These are phyloP conservation scores for Avena insularis DNA, from an alignment of 176 grass and related monocot genomes.

Conservation along the genomic window DNA sequence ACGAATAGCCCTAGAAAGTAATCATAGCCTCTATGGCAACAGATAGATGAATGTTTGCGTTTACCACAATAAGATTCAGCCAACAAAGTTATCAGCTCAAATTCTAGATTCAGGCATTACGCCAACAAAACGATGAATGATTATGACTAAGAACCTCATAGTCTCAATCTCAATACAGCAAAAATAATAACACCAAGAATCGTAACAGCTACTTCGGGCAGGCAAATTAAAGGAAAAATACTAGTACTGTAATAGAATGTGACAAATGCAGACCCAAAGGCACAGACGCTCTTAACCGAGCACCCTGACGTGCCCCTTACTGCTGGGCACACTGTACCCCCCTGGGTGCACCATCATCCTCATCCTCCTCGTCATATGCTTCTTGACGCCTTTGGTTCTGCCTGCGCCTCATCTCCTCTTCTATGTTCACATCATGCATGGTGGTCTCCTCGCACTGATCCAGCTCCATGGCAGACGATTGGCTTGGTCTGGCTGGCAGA, in stretches of 20 bases:
- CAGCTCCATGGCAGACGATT: conserved; percentile 64
- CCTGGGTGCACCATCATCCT: conserved; percentile 63
- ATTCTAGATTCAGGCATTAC: not conserved
- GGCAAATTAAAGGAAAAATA: conserved; percentile 1
- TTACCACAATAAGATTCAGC: not conserved
- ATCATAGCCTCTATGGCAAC: not conserved
- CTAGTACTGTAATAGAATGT: not conserved
- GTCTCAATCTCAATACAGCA: not conserved
- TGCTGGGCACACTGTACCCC: conserved; percentile 97
- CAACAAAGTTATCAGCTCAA: not conserved
- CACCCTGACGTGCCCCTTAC: conserved; percentile 29
- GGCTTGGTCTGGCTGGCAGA: conserved; percentile 55
- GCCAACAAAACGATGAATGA: not conserved
- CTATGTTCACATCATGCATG: conserved; percentile 82
- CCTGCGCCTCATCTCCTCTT: conserved; percentile 88
- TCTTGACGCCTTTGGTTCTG: conserved; percentile 70
- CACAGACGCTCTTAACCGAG: not conserved
- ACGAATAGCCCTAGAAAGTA: not conserved
- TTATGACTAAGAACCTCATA: not conserved
- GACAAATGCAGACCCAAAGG: not conserved
- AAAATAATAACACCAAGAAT: conserved; percentile 2
- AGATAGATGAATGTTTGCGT: too few relatives aligned
- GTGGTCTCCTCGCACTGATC: conserved; percentile 89
- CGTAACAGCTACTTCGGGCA: not conserved
- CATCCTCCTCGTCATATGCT: conserved; percentile 78